Conservation (phyloP, 805 yeast genomes). For the Brettanomyces anomalus region DNA sequence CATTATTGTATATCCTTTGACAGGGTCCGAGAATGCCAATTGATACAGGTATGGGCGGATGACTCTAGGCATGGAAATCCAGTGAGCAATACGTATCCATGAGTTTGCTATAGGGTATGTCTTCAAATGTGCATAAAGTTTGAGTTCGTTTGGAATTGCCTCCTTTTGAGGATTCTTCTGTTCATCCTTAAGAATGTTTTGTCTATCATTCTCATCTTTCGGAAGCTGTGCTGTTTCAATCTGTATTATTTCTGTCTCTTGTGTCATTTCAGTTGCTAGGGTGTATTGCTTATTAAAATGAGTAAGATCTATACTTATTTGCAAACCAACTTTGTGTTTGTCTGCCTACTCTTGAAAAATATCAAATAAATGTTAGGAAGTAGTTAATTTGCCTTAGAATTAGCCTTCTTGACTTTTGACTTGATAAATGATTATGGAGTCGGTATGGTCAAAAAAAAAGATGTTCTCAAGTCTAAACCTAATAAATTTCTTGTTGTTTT, state of each 20-base stretch:
- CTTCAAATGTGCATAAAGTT: slow-evolving; percentile 32
- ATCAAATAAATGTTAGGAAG: no score
- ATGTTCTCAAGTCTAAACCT: no score
- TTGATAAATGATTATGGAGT: no score
- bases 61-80: slow-evolving; percentile 20
- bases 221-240: background rate
- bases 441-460: no score
- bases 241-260: background rate
- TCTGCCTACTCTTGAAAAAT: no score
- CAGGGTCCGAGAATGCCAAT: slow-evolving; percentile 17
- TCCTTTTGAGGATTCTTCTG: background rate
- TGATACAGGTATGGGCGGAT: slow-evolving; percentile 16
- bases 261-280: background rate
- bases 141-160: slow-evolving; percentile 17
- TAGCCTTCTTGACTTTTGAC: no score
- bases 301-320: no score
- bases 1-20: slow-evolving; percentile 14
- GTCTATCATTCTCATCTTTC: background rate
- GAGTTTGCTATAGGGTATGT: slow-evolving; percentile 38
- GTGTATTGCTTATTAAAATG: no score
- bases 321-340: no score
- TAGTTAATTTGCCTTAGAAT: no score
- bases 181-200: background rate
- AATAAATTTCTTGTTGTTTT: no score
- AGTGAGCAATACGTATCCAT: slow-evolving; percentile 21